Evolutionary conservation across 2,329 filamentous ascomycete genomes (phyloP).

Genomic region (Sporothrix phasma): DNA sequence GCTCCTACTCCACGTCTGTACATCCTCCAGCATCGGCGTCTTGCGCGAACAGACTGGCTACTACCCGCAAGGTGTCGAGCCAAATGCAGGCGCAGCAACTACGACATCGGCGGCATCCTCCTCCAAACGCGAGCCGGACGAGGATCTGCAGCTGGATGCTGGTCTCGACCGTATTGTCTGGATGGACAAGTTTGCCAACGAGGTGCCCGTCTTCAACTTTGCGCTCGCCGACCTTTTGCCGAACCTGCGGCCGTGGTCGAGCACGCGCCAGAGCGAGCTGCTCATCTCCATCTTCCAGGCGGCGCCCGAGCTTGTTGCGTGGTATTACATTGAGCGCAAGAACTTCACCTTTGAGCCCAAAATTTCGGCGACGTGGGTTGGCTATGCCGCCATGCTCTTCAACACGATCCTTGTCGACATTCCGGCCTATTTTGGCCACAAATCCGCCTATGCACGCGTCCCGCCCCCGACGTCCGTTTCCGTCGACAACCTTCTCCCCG

Average conservation of each 20-base stretch:
- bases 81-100: conserved; percentile 30
- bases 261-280: conserved; percentile 69
- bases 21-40: conserved; percentile 60
- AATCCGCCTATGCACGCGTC: conserved; percentile 48
- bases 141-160: conserved; percentile 37
- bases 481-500: conserved; percentile 76
- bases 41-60: conserved; percentile 70
- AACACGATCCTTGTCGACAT: conserved; percentile 66
- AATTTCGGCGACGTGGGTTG: conserved; percentile 86
- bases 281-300: conserved; percentile 68
- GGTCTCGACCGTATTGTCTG: conserved; percentile 61
- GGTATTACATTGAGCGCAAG: conserved; percentile 74
- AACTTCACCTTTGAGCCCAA: conserved; percentile 86
- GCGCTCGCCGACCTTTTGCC: conserved; percentile 70
- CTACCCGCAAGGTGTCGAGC: conserved; percentile 63
- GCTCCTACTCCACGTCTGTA: conserved; percentile 68
- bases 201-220: conserved; percentile 67
- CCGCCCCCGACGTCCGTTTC: conserved; percentile 72
- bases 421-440: conserved; percentile 61
- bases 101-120: not conserved
- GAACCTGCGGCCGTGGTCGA: conserved; percentile 73
- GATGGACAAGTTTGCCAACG: conserved; percentile 55
- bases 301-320: conserved; percentile 76
- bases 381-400: conserved; percentile 82
- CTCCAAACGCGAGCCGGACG: conserved; percentile 27